phyloP scores from a whole-genome alignment of 495 filamentous ascomycete species.

The Trichoderma gamsii region DNA sequence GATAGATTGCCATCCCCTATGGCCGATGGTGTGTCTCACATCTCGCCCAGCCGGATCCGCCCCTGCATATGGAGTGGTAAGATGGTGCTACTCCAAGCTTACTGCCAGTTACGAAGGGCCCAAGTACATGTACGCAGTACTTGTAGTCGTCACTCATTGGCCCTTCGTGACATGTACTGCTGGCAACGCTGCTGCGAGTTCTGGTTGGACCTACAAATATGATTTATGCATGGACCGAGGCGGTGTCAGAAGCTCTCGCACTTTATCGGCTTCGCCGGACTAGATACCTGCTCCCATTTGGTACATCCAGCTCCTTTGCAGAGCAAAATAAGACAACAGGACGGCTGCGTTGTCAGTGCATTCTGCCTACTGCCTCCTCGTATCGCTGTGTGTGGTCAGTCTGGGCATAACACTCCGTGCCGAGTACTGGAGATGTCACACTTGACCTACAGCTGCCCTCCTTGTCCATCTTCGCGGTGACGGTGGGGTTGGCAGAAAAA shows the following conservation, averaged over 20 bases:
- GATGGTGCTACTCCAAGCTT: neutral
- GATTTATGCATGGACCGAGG: neutral
- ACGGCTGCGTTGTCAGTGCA: neutral
- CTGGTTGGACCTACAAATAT: no score
- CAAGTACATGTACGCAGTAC: neutral
- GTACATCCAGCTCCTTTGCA: neutral
- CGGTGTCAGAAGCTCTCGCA: constrained; percentile 11
- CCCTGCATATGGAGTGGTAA: constrained; percentile 6
- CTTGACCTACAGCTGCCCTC: neutral
- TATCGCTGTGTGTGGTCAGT: neutral
- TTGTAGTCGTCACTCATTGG: neutral
- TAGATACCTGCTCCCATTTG: neutral
- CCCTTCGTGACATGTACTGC: neutral
- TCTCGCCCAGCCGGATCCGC: constrained; percentile 1
- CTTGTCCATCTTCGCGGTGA: neutral
- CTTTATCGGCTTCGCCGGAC: neutral
- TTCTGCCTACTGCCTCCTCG: neutral
- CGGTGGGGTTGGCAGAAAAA: constrained; percentile 5
- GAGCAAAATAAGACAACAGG: neutral
- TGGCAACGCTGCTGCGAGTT: no score
- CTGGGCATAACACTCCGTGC: no score
- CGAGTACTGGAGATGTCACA: no score
- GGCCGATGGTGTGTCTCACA: constrained; percentile 1
- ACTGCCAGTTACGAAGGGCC: no score
- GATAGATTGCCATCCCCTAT: neutral